Conservation (phyloP, 495 filamentous ascomycete genomes). For the Amphirosellinia nigrospora region DNA sequence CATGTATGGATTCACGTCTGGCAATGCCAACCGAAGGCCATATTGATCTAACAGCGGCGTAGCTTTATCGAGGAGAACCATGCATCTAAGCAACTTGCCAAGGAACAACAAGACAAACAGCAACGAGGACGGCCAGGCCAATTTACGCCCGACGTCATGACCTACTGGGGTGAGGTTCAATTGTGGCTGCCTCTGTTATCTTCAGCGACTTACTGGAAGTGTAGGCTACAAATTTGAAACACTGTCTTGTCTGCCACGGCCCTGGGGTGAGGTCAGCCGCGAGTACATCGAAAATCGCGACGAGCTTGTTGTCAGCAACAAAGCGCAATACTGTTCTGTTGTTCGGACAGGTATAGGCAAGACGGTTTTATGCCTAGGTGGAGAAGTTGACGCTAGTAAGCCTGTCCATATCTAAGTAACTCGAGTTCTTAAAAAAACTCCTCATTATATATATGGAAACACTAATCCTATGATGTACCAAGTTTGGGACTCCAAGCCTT, state of each 20-base stretch:
- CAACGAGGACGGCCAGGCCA: conserved; percentile 65
- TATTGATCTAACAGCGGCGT: conserved; percentile 29
- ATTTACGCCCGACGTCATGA: conserved; percentile 50
- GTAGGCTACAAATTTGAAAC: conserved; percentile 97
- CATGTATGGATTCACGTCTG: conserved; percentile 63
- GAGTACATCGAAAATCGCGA: conserved; percentile 80
- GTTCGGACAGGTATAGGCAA: conserved; percentile 85
- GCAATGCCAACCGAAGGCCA: not conserved
- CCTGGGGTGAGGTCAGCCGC: conserved; percentile 73
- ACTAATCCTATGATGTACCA: not conserved
- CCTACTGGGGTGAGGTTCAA: conserved; percentile 61
- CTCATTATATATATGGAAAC: not conserved
- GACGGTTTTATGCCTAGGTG: conserved; percentile 76
- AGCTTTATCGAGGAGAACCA: conserved; percentile 97
- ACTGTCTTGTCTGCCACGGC: conserved; percentile 71
- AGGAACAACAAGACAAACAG: conserved; percentile 62
- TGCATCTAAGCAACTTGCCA: conserved; percentile 63
- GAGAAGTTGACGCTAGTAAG: conserved; percentile 90
- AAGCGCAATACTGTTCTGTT: conserved; percentile 92
- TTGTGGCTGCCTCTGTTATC: not conserved
- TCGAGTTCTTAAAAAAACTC: not conserved
- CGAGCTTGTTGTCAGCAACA: conserved; percentile 75
- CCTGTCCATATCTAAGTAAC: conserved; percentile 10
- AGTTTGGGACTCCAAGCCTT: conserved; percentile 87
- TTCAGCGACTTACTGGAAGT: conserved; percentile 25